Evolutionary conservation across 768 basidiomycete species (phyloP).

Genomic region (Vishniacozyma victoriae): DNA sequence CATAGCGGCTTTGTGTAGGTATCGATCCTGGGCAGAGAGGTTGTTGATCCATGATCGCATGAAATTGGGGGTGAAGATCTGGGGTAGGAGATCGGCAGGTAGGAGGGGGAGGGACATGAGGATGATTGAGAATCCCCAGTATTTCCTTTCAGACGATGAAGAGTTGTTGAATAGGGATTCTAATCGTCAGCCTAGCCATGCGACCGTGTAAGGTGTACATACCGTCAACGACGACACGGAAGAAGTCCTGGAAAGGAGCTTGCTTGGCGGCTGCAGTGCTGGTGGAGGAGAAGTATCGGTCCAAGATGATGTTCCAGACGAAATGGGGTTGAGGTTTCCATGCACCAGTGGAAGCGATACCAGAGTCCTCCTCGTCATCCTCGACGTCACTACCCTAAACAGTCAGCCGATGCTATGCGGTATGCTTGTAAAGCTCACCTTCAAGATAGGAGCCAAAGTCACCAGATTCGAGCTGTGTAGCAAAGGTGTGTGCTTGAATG

Average conservation of each 20-base stretch:
- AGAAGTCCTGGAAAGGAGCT: conserved; percentile 84
- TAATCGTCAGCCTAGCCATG: conserved; percentile 42
- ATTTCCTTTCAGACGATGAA: conserved; percentile 80
- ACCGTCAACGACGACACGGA: conserved; percentile 86
- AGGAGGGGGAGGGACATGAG: conserved; percentile 68
- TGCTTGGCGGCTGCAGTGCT: conserved; percentile 45
- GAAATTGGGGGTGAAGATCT: conserved; percentile 89
- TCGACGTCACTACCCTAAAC: conserved; percentile 50
- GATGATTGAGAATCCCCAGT: conserved; percentile 93
- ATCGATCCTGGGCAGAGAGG: conserved; percentile 76
- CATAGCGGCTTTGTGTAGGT: conserved; percentile 80
- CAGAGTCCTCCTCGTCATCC: conserved; percentile 54
- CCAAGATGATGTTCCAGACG: conserved; percentile 79
- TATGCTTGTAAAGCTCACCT: conserved; percentile 55
- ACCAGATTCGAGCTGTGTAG: conserved; percentile 68
- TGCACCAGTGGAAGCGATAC: conserved; percentile 52
- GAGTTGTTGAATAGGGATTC: conserved; percentile 80
- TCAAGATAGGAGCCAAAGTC: conserved; percentile 68
- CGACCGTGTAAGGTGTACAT: conserved; percentile 24
- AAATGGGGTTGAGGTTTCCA: conserved; percentile 93
- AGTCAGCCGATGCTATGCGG: too few relatives aligned
- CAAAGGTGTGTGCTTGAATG: conserved; percentile 69
- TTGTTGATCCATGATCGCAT: conserved; percentile 98
- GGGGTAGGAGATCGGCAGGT: conserved; percentile 61
- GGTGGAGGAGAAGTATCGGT: conserved; percentile 57